Evolutionary conservation across 768 basidiomycete genomes (phyloP), one percentile per base, ranked within the genome.

Genomic region (Coprinopsis strossmayeri): DNA sequence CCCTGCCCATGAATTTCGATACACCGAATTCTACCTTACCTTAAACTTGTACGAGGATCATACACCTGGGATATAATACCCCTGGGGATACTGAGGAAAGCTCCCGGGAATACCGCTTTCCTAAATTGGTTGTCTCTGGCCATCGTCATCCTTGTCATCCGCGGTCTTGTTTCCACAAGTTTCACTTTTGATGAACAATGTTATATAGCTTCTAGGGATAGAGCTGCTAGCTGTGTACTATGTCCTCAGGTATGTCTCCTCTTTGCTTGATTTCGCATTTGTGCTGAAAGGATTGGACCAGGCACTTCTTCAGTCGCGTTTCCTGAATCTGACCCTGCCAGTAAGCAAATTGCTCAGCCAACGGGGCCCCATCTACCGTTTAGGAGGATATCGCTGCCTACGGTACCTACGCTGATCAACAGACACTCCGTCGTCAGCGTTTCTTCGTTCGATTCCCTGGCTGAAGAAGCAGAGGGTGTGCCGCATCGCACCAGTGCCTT

Each of bases 381-480:
- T 57, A 71, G 82, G 47, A 70, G 82, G 30, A 83, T 83, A 49
- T 82, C 79, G 32, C 63, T 85, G 45, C 73, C 80, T 46, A 69
- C 76, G 32, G 61, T 75, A 48, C 72, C 81, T 12, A 74, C 72
- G 40, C 55, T 73, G 7, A 60, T 74, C 10, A 70, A 84, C 53
- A 68, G 86, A 30, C 75, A 82, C 35, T 88, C 87, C 0, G 72
- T 85, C 10, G 76, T 75, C 41, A 89, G 86, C 61, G 70, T 87
- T 15, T 72, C 79, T 3, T 89, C 90, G 0, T 81, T 84, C 56
- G 85, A 87, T 50, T 88, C 87, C 0, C 67, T 84, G 7, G 71
- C 76, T 2, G 86, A 87, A 58, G 75, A 76, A 49, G 64, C 64
- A 30, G 64, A 62, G 21, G 52, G 51, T 13, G 55, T 56, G 12